Evolutionary conservation across 441 rosid genomes (phyloP).

Genomic region (Mallotus repandus): DNA sequence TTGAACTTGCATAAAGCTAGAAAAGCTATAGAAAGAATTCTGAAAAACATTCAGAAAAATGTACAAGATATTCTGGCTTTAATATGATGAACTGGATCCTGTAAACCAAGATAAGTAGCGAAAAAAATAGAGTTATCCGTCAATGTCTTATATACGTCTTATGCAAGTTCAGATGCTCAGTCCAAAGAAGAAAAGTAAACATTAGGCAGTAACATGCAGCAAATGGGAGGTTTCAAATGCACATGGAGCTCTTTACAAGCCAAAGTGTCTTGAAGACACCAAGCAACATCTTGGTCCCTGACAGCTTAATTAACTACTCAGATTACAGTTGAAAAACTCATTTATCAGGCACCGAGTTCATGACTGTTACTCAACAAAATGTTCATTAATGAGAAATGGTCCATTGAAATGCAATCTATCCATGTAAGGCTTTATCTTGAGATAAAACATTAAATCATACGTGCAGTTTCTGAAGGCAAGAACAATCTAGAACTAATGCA

Average conservation of each 20-base stretch:
- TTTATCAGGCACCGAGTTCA: not conserved
- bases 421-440: not conserved
- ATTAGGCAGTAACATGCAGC: not conserved
- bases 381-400: not conserved
- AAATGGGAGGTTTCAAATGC: not conserved
- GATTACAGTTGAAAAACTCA: not conserved
- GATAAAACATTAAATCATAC: not conserved
- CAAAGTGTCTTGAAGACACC: not conserved
- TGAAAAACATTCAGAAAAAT: conserved; percentile 4
- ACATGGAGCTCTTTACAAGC: not conserved
- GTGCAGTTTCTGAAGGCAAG: not conserved
- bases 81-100: not conserved
- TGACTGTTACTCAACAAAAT: not conserved
- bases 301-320: not conserved
- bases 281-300: not conserved
- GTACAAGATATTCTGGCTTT: not conserved
- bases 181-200: conserved; percentile 3
- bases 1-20: not conserved
- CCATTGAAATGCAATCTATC: not conserved
- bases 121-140: not conserved
- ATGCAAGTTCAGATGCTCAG: not conserved
- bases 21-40: not conserved
- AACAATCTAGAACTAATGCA: not conserved
- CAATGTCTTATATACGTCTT: not conserved
- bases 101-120: not conserved